Conservation (phyloP, 2,329 filamentous ascomycete genomes). For the Colletotrichum higginsianum region DNA sequence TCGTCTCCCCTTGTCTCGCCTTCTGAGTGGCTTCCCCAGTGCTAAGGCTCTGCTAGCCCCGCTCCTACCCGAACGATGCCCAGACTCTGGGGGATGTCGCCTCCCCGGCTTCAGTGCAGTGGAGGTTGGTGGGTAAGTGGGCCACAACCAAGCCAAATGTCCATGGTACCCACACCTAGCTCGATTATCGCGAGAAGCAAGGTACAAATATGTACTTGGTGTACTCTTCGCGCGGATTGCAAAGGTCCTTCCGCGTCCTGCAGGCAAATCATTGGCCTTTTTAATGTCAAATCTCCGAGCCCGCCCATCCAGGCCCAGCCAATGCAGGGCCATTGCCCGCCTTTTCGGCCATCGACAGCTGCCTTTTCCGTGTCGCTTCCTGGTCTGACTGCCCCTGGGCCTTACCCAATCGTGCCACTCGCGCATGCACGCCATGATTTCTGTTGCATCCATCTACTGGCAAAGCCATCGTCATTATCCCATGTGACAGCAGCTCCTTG, state of each 20-base stretch:
- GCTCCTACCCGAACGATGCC: constrained; percentile 22
- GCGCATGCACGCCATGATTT: neutral
- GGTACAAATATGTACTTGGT: neutral
- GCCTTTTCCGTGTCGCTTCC: neutral
- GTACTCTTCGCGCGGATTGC: neutral
- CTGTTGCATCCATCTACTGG: neutral
- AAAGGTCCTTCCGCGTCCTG: constrained; percentile 13
- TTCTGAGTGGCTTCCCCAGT: neutral
- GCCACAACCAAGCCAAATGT: neutral
- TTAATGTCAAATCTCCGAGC: constrained; percentile 38
- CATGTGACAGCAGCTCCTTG: constrained; percentile 10
- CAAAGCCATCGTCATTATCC: no score
- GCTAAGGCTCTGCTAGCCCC: constrained; percentile 20
- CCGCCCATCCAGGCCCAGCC: constrained; percentile 14
- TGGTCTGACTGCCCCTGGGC: neutral
- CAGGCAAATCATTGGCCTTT: constrained; percentile 33
- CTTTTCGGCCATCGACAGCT: constrained; percentile 18
- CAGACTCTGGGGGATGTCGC: constrained; percentile 25
- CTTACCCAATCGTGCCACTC: constrained; percentile 3
- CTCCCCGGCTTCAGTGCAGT: constrained; percentile 2
- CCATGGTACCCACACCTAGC: neutral
- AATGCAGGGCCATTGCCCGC: constrained; percentile 19
- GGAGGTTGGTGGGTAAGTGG: neutral
- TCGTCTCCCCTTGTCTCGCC: neutral
- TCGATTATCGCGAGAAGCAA: neutral